Base-by-base conservation (phyloP, 1,139 yeast genomes). In the Candida sojae region DNA sequence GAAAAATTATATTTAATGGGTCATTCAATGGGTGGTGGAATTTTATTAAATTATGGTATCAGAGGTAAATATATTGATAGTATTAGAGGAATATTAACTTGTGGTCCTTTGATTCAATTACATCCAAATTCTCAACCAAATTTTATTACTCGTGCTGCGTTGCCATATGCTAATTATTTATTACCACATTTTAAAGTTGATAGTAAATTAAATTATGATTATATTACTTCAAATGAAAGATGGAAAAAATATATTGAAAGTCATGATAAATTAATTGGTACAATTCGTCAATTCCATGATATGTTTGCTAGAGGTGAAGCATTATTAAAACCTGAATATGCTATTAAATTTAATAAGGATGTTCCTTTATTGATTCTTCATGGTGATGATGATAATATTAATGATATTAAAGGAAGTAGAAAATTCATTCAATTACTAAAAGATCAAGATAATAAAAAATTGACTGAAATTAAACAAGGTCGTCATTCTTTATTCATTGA, bases 11-110 rank as follows among this genome's bases (percentile, higher is more conserved):
- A 76, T 58, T 62, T 93, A 54, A 74, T 82, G 68, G 97, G 97
- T 2, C 96, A 88, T 61, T 88, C 96, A n/a, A 91, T 93, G 97
- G 99, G 99, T 43, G 97, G 97, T 21, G 96, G 88, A 0, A 84
- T 90, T 46, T 72, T 75, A 0, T 72, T 91, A 53, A 88, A 85
- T 66, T 92, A 92, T 64, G 88, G 84, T 12, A 77, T 86, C 46
- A 69, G 71, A 42, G 97, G 97, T 3, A 79, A 73, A 53, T 64
- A 80, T 63, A 73, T 75, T 42, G 79, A 82, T 35, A 59, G 74
- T 28, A 57, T 92, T 45, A 71, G 73, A 43, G 86, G 86, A 0
- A 80, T 81, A 50, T 68, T 84, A 42, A 83, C 80, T 2, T 71
- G 80, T 34, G 92, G 87, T 1, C 97, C 98, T 0, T 73, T 86